A percentile compares a stretch with the other conserved stretches of the same genome.
These are phyloP conservation scores for Phytopythium delawarense DNA, from an alignment of 352 stramenopile genomes.

Conservation along the genomic window DNA sequence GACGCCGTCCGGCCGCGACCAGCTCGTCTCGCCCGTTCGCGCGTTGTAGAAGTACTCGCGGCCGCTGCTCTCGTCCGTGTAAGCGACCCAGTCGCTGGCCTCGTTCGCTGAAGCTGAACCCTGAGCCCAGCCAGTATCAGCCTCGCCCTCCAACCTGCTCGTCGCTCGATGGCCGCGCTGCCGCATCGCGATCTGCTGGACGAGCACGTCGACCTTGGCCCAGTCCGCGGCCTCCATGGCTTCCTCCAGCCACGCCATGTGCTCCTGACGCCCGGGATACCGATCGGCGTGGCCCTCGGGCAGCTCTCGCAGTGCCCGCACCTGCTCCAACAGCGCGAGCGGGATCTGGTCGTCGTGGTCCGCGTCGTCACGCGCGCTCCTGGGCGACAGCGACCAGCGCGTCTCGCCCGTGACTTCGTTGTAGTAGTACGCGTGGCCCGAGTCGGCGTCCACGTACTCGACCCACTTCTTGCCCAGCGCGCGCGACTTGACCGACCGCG, in stretches of 20 bases:
- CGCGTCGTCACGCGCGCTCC: constrained; percentile 48
- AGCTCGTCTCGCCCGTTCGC: constrained; percentile 31
- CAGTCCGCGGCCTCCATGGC: constrained; percentile 59
- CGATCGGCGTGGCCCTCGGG: constrained; percentile 21
- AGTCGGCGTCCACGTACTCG: constrained; percentile 74
- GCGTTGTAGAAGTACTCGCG: constrained; percentile 40
- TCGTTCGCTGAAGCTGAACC: neutral
- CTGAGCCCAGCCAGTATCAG: neutral
- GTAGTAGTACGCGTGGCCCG: constrained; percentile 88
- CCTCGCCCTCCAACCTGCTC: neutral
- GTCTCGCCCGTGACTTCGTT: constrained; percentile 88
- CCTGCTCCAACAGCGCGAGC: constrained; percentile 46
- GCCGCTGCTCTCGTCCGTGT: constrained; percentile 20
- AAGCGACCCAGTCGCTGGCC: constrained; percentile 17
- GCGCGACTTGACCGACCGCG: constrained; percentile 31
- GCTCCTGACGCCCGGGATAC: constrained; percentile 49
- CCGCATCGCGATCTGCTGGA: constrained; percentile 67
- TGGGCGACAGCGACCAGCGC: constrained; percentile 78
- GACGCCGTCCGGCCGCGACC: constrained; percentile 6
- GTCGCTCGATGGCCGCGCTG: constrained; percentile 45
- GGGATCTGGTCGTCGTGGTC: constrained; percentile 57
- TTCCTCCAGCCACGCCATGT: constrained; percentile 69
- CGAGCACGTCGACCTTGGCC: constrained; percentile 60
- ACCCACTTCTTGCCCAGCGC: constrained; percentile 75
- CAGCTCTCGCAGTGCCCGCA: constrained; percentile 40